Percentiles rank a stretch among this genome's conserved stretches.
Evolutionary conservation across 108 stramenopile species (phyloP).

Genomic region (Phaeodactylum tricornutum): DNA sequence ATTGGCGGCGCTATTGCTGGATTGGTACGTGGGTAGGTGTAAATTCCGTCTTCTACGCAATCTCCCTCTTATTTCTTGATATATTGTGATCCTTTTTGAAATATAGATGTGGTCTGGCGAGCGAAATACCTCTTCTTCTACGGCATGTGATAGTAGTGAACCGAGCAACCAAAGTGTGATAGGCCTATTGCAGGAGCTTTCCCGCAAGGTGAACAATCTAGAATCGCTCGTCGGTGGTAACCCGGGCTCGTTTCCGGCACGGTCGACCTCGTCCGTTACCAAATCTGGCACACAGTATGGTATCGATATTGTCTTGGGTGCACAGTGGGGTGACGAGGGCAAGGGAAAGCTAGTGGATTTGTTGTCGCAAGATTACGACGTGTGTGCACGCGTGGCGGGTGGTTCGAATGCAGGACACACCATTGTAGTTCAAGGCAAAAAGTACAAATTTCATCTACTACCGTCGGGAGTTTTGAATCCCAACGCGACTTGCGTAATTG

Average conservation of each 20-base stretch:
- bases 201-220: constrained; percentile 16
- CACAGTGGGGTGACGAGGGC: constrained; percentile 99
- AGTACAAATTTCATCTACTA: constrained; percentile 99
- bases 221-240: constrained; percentile 17
- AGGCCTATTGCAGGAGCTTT: constrained; percentile 28
- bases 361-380: constrained; percentile 87
- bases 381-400: constrained; percentile 95
- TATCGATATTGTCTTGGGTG: constrained; percentile 89
- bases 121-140: constrained; percentile 14
- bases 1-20: constrained; percentile 1
- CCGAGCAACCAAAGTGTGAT: constrained; percentile 22
- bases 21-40: constrained; percentile 6
- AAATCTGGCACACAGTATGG: constrained; percentile 17
- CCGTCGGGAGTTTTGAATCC: constrained; percentile 94
- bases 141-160: too few relatives aligned
- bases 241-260: background rate
- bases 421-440: constrained; percentile 88
- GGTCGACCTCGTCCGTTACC: constrained; percentile 10
- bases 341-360: constrained; percentile 99
- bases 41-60: too few relatives aligned
- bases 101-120: background rate
- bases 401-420: constrained; percentile 98
- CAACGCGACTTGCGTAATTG: constrained; percentile 84
- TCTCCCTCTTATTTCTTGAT: background rate
- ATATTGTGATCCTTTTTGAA: background rate